A percentile compares a stretch with the other conserved stretches of the same genome.
Conservation (phyloP, 805 yeast species). For the Ogataea ganodermae region DNA sequence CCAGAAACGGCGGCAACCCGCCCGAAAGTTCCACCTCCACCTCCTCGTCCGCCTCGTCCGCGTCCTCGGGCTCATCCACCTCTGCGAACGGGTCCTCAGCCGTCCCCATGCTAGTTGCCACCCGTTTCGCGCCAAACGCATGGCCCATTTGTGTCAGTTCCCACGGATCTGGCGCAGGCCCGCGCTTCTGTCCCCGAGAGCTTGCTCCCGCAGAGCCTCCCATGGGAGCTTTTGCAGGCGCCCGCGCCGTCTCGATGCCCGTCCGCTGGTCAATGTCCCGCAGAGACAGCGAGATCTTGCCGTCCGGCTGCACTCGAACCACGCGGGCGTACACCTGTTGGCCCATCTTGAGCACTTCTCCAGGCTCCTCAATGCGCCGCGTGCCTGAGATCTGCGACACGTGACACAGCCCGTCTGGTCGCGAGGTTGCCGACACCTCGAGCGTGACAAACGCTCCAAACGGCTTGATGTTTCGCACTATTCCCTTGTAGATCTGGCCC, state of each 20-base stretch:
- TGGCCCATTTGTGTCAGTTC: constrained; percentile 73
- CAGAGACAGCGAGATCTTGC: constrained; percentile 64
- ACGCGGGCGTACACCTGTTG: constrained; percentile 71
- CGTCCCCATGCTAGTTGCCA: constrained; percentile 9
- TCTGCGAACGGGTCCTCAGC: constrained; percentile 38
- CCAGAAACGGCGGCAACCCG: constrained; percentile 69
- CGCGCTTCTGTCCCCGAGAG: constrained; percentile 45
- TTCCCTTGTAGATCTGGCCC: constrained; percentile 60
- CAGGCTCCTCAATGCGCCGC: constrained; percentile 55
- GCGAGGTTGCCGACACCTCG: constrained; percentile 29
- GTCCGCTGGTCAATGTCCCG: constrained; percentile 69
- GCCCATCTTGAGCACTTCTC: constrained; percentile 54
- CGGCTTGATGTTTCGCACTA: constrained; percentile 55
- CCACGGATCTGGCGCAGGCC: constrained; percentile 90
- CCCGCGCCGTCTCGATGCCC: constrained; percentile 40
- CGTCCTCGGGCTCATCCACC: constrained; percentile 23
- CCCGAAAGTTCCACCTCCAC: constrained; percentile 74
- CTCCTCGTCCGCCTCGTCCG: constrained; percentile 46
- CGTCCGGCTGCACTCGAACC: constrained; percentile 40
- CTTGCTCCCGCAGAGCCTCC: constrained; percentile 8
- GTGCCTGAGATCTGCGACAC: constrained; percentile 60
- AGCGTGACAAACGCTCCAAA: constrained; percentile 82
- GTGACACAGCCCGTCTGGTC: constrained; percentile 69
- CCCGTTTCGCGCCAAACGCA: constrained; percentile 34
- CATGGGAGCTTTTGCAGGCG: constrained; percentile 9